Percentiles rank a stretch among this genome's conserved stretches.
These are phyloP conservation scores for Pyrenula aspistea DNA, from an alignment of 495 filamentous ascomycete species.

Conservation along the genomic window DNA sequence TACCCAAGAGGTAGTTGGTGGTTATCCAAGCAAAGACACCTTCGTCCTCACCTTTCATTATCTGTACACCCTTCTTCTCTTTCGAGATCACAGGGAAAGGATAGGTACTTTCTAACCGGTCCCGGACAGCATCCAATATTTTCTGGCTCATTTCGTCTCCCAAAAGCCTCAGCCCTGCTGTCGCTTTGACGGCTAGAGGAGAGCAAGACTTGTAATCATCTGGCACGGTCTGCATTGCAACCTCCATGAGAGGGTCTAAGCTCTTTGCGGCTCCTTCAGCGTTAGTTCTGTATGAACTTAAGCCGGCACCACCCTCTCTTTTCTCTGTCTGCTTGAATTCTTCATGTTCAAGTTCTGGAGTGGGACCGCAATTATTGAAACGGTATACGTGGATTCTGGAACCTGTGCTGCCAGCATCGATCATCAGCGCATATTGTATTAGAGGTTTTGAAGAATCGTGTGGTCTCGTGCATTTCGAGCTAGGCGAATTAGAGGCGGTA, in stretches of 20 bases:
- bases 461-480: constrained; percentile 68
- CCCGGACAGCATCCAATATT: constrained; percentile 76
- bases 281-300: constrained; percentile 77
- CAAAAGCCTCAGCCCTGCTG: constrained; percentile 78
- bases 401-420: constrained; percentile 94
- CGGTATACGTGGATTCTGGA: constrained; percentile 97
- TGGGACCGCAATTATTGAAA: constrained; percentile 95
- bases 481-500: constrained; percentile 44
- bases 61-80: constrained; percentile 74
- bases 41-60: constrained; percentile 94
- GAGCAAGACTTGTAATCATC: constrained; percentile 78
- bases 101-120: constrained; percentile 74
- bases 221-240: constrained; percentile 70
- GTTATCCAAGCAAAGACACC: constrained; percentile 99
- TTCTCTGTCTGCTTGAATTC: constrained; percentile 81
- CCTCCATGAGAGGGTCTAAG: constrained; percentile 76
- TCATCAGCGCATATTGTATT: constrained; percentile 95
- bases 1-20: constrained; percentile 93
- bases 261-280: constrained; percentile 80
- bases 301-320: constrained; percentile 62
- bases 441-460: constrained; percentile 77
- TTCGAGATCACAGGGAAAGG: constrained; percentile 86
- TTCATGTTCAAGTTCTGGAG: constrained; percentile 90
- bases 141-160: constrained; percentile 69
- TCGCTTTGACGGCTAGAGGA: constrained; percentile 91